Percentiles rank a stretch among this genome's conserved stretches.
Evolutionary conservation across 306 rosid species (phyloP).

Genomic region (Sechiopsis laciniata): DNA sequence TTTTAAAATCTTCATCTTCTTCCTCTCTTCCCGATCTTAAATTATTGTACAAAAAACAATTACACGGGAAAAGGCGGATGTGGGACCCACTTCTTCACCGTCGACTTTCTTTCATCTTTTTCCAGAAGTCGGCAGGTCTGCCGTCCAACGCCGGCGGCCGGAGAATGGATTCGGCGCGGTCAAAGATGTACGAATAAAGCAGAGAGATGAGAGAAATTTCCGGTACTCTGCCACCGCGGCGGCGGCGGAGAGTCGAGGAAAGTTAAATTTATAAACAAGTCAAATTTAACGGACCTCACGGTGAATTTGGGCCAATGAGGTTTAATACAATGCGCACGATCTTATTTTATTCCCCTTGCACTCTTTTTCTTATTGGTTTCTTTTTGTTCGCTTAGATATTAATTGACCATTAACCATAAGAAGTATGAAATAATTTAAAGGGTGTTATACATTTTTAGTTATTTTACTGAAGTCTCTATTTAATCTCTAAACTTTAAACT

Average conservation of each 20-base stretch:
- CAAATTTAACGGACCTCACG: constrained; percentile 16
- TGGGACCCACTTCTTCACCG: constrained; percentile 12
- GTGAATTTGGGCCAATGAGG: neutral
- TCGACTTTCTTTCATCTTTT: neutral
- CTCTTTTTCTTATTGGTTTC: neutral
- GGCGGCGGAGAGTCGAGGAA: neutral
- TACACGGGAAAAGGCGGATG: neutral
- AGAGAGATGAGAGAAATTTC: constrained; percentile 1
- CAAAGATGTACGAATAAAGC: neutral
- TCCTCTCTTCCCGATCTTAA: constrained; percentile 11
- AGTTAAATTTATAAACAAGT: neutral
- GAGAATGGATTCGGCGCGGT: neutral
- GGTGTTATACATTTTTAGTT: no score
- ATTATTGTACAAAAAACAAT: neutral
- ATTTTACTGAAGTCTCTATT: no score
- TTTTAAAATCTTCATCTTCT: neutral
- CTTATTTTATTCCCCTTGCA: neutral
- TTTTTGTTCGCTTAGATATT: no score
- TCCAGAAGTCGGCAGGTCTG: neutral
- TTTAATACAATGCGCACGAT: neutral
- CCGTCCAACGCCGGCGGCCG: constrained; percentile 12
- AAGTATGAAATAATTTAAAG: no score
- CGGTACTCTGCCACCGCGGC: constrained; percentile 9
- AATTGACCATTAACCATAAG: no score
- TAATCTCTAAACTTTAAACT: no score